Conservation (phyloP, 176 grass and related monocot species). For the Rhynchospora pubera region DNA sequence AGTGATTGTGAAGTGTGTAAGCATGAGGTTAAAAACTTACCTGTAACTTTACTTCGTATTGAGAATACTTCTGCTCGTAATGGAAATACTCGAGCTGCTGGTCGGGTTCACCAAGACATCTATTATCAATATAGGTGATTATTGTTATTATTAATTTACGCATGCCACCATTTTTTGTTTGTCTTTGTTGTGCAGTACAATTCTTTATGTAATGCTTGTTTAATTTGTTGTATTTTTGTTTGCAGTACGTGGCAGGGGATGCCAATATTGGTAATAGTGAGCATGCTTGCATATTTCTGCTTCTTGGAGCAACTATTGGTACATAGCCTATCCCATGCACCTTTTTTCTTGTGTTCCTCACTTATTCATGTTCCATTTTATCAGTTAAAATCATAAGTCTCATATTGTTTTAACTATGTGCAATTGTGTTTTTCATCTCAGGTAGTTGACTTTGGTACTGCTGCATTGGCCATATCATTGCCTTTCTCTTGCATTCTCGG, state of each 20-base stretch:
- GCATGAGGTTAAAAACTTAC: slow-evolving; percentile 72
- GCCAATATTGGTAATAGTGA: slow-evolving; percentile 65
- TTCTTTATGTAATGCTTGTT: neutral
- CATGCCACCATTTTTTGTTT: neutral
- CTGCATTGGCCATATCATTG: slow-evolving; percentile 68
- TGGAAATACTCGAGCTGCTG: neutral
- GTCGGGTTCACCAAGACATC: neutral
- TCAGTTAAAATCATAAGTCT: neutral
- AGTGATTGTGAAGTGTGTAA: slow-evolving; percentile 81
- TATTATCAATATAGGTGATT: slow-evolving; percentile 37
- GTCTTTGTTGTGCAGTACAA: neutral
- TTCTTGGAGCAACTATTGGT: slow-evolving; percentile 93
- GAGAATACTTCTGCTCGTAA: slow-evolving; percentile 21
- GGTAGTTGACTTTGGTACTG: slow-evolving; percentile 44
- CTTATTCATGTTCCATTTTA: neutral
- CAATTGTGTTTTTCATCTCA: slow-evolving; percentile 7
- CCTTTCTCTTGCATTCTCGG: slow-evolving; percentile 85
- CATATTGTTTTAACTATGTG: neutral
- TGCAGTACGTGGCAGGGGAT: slow-evolving; percentile 64
- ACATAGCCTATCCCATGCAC: neutral
- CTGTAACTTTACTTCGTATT: slow-evolving; percentile 65
- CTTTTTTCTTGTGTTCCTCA: neutral
- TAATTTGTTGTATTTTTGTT: slow-evolving; percentile 13
- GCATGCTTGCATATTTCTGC: slow-evolving; percentile 88
- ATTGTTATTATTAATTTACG: neutral